Conservation (phyloP, 257 asterid genomes). For the Solanum habrochaites region DNA sequence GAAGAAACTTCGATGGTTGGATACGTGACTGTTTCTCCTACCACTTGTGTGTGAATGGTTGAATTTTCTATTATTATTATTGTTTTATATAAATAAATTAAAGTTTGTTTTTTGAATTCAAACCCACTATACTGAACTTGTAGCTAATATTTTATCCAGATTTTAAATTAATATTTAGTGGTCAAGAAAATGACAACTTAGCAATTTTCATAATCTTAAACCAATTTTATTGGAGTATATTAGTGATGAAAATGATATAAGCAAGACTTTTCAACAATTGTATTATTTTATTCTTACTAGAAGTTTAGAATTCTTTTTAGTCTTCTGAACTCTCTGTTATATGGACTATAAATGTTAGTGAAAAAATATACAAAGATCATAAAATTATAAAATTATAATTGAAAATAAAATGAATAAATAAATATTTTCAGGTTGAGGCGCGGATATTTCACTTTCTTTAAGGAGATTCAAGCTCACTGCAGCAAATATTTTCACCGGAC, state of each 20-base stretch:
- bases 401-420: too few relatives aligned
- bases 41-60: not conserved
- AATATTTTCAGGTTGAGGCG: fast-evolving
- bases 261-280: not conserved
- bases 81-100: too few relatives aligned
- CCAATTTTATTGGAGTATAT: not conserved
- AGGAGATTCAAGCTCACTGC: too few relatives aligned
- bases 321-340: not conserved
- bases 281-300: too few relatives aligned
- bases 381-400: too few relatives aligned
- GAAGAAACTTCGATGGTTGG: not conserved
- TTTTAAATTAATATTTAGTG: not conserved
- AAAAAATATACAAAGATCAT: too few relatives aligned
- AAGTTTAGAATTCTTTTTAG: not conserved
- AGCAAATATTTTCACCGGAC: too few relatives aligned
- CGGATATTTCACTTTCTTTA: too few relatives aligned
- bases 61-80: not conserved
- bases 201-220: not conserved
- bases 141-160: not conserved
- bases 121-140: not conserved
- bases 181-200: not conserved
- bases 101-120: not conserved
- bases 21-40: not conserved
- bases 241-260: not conserved
- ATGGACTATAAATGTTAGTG: too few relatives aligned